Evolutionary conservation across 2,329 filamentous ascomycete species (phyloP).

Genomic region (Septoria linicola): DNA sequence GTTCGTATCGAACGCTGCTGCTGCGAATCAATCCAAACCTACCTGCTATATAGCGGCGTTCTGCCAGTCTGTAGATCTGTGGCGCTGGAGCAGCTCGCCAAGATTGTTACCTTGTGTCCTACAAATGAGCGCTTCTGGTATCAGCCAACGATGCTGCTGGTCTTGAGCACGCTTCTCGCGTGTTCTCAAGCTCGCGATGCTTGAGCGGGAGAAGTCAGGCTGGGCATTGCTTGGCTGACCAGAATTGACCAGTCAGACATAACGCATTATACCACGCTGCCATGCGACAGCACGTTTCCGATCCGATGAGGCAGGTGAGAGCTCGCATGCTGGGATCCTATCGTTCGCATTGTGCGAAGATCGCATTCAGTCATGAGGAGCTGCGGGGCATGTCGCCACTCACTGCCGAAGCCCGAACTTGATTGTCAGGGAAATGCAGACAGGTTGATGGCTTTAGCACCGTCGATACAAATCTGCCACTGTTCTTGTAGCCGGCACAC

Average conservation of each 20-base stretch:
- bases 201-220: constrained; percentile 7
- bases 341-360: too few species aligned
- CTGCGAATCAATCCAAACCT: too few species aligned
- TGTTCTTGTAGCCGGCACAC: too few species aligned
- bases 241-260: constrained; percentile 2
- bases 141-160: constrained; percentile 12
- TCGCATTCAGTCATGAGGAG: too few species aligned
- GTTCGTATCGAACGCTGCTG: too few species aligned
- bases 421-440: too few species aligned
- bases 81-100: constrained; percentile 1
- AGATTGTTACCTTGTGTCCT: constrained; percentile 1
- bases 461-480: too few species aligned
- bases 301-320: constrained; percentile 3
- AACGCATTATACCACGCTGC: constrained; percentile 13
- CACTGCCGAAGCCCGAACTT: too few species aligned
- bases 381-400: too few species aligned
- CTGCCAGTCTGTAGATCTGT: too few species aligned
- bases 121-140: constrained; percentile 1
- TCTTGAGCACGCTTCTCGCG: constrained; percentile 16
- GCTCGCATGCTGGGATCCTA: too few species aligned
- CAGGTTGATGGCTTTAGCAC: too few species aligned
- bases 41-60: constrained; percentile 10
- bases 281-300: constrained; percentile 5
- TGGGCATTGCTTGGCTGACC: constrained; percentile 17
- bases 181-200: constrained; percentile 8